Conservation (phyloP, 1,284 basidiomycete species). For the Boletellus sp. region DNA sequence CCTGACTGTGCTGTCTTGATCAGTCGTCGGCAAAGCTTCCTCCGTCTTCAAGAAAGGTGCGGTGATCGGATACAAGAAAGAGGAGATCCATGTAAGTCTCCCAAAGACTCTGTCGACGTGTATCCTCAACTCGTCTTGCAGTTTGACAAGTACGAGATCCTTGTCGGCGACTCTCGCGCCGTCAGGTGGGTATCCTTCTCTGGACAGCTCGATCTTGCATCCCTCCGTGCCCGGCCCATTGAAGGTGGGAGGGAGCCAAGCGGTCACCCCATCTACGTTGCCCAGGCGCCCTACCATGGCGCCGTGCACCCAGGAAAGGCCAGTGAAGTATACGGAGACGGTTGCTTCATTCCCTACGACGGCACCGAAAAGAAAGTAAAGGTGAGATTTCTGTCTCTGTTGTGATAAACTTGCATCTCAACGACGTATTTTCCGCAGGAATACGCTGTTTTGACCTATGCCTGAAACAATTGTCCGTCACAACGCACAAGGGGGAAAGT, state of each 20-base stretch:
- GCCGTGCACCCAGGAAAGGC: slow-evolving; percentile 63
- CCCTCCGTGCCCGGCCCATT: slow-evolving; percentile 50
- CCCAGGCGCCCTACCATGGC: slow-evolving; percentile 50
- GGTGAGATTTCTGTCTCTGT: slow-evolving; percentile 14
- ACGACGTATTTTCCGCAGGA: slow-evolving; percentile 29
- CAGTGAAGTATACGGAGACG: slow-evolving; percentile 48
- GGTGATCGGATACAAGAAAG: slow-evolving; percentile 55
- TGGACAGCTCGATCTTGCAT: slow-evolving; percentile 43
- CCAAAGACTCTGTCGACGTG: not conserved
- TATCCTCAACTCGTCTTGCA: slow-evolving; percentile 24
- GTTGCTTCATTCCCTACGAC: slow-evolving; percentile 38
- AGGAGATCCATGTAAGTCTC: slow-evolving; percentile 53
- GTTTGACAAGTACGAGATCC: slow-evolving; percentile 61
- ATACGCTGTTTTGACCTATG: slow-evolving; percentile 44
- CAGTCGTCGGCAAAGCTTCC: slow-evolving; percentile 68
- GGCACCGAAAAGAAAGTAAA: slow-evolving; percentile 33
- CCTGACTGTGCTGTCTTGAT: slow-evolving; percentile 1
- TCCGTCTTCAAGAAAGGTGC: slow-evolving; percentile 54
- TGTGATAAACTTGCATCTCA: slow-evolving; percentile 6
- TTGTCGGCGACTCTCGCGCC: slow-evolving; percentile 58
- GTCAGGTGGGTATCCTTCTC: slow-evolving; percentile 55
- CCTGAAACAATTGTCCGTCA: slow-evolving; percentile 7
- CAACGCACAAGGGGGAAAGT: not conserved
- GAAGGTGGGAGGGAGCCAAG: slow-evolving; percentile 65
- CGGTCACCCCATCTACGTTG: slow-evolving; percentile 59